Base-by-base conservation (phyloP, 208 protist species). In the Leishmania braziliensis region DNA sequence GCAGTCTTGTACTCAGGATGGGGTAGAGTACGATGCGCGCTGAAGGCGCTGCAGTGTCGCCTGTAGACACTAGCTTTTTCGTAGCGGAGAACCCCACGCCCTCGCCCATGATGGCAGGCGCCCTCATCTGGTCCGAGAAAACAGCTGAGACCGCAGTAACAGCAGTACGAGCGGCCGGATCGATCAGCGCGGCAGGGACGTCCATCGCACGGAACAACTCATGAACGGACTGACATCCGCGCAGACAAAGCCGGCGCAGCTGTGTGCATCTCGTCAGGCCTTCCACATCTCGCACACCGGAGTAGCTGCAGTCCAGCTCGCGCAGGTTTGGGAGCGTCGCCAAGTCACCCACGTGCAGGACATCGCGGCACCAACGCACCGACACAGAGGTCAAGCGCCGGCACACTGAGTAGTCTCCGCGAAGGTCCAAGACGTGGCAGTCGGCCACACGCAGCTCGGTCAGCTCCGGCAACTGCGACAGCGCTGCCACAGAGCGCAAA, bases 301-400 rank as follows among this genome's bases (percentile, higher is more conserved):
- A 82, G 54, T 82, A 82, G 54, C 78, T 76, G 71, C 78, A 82
- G 78, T 82, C 78, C 58, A 82, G 58, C 43, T 77, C 58, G 18
- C 8, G 78, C 54, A 82, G 78, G 29, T 71, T 53, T 4, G 78
- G 78, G 33, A 82, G 56, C 5, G 78, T 82, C 36, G 70, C 78
- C 70, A 82, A 63, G 70, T 75, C 78, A 9, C 78, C 70, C 16
- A 36, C 23, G 78, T 82, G 50, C 54, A 82, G 58, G 29, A 82
- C 56, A 60, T 50, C 56, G 43, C 51, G 26, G n/a, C 78, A 82
- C 78, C 78, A 76, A 14, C 78, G 68, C 70, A 82, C 72, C 70
- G 78, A 82, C 18, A 82, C 72, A 46, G 70, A 82, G 29, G 78
- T 82, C 5, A 82, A 58, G 10, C 46, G 68, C 53, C 70, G 58